A percentile compares a stretch with the other conserved stretches of the same genome.
These are phyloP conservation scores for Tuber magnatum DNA, from an alignment of 495 filamentous ascomycete species.

Conservation along the genomic window DNA sequence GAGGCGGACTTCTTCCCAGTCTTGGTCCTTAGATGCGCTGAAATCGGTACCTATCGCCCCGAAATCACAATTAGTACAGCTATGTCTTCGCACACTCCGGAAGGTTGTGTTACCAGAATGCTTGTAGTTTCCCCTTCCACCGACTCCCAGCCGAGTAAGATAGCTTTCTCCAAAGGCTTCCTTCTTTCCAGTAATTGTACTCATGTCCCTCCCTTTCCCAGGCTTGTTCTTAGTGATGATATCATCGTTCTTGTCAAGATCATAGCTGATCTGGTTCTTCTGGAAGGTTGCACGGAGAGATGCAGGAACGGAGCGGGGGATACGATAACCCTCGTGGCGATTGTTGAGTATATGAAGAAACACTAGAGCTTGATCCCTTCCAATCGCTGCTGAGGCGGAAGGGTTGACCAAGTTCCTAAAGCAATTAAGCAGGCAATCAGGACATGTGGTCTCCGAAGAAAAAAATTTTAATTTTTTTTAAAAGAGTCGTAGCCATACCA, in stretches of 20 bases:
- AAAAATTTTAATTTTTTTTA: too few relatives aligned
- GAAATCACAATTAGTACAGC: conserved; percentile 3
- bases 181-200: conserved; percentile 50
- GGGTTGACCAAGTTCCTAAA: conserved; percentile 79
- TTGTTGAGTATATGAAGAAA: conserved; percentile 95
- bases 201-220: conserved; percentile 33
- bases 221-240: conserved; percentile 20
- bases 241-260: conserved; percentile 60
- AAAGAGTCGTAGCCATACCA: conserved; percentile 53
- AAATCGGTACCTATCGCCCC: conserved; percentile 66
- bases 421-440: neutral
- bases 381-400: conserved; percentile 65
- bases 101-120: conserved; percentile 47
- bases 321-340: conserved; percentile 88
- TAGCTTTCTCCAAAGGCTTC: conserved; percentile 96
- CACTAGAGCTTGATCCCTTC: conserved; percentile 86
- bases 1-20: conserved; percentile 95
- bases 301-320: conserved; percentile 86
- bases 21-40: conserved; percentile 57
- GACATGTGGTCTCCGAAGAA: neutral
- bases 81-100: neutral
- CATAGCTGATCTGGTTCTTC: conserved; percentile 89
- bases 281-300: conserved; percentile 87
- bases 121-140: conserved; percentile 63
- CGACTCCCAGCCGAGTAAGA: conserved; percentile 77